Evolutionary conservation across 257 asterid genomes (phyloP), one percentile per base, ranked within the genome.

Genomic region (Solanum phureja): DNA sequence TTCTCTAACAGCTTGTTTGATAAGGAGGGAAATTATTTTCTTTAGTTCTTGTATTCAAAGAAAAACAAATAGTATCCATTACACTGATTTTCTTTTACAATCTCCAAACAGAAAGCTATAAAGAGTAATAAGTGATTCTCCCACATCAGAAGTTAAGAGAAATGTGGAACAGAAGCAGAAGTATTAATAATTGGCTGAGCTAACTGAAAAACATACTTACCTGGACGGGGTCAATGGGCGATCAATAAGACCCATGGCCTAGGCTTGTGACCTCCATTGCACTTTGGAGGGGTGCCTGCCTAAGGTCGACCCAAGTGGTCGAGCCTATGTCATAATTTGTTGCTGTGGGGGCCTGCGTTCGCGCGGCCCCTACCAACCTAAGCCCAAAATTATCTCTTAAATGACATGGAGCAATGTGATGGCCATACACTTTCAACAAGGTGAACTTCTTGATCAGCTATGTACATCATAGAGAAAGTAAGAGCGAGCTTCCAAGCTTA

Each of bases 201-300:
- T 6, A 0, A 14, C 11, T 1, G 38, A 1, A 0, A 34, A 8
- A 44, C 40, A 90, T 87, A 82, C 88, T 89, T 91, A 89, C 88
- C 24, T 56, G 11, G 11, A 19, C 4, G 24, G 24, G 66, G 11
- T 58, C 24, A 19, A 19, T 58, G 24, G 24, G 24, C 0, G 11
- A 19, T 58, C 27, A 21, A 58, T 7, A 19, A 58, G 27, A 58
- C 60, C 79, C 27, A 91, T 64, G 91, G 83, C 90, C 86, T 91
- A 75, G 88, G 88, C 5, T 44, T 75, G 87, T 84, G 88, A 88
- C 91, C 56, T 90, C 71, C 87, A 91, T 88, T 90, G 93, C 91
- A 90, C 91, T 66, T 74, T 0, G 89, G 86, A 90, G 62, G 91
- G 91, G 89, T 77, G 87, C 90, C 29, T 12, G 24, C 49, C 58